Evolutionary conservation across 2,329 filamentous ascomycete species (phyloP).

Genomic region (Xenoacremonium recifei): DNA sequence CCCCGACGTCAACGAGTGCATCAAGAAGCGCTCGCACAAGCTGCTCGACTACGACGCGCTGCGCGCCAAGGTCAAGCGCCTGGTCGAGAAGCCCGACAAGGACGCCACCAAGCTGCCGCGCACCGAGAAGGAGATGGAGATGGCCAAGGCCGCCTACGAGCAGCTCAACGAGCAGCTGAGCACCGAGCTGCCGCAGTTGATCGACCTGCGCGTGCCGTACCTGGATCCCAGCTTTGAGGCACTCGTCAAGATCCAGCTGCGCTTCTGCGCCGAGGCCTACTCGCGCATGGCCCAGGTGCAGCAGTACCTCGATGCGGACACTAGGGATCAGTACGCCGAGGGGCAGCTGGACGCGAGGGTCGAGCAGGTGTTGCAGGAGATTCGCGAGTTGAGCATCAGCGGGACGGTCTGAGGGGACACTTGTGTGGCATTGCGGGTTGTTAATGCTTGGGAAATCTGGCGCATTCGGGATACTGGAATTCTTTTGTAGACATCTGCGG

Average conservation of each 20-base stretch:
- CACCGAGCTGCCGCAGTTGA: conserved; percentile 88
- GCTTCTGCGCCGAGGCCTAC: conserved; percentile 98
- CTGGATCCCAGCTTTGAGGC: conserved; percentile 97
- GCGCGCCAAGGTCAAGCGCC: conserved; percentile 92
- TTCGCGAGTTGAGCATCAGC: conserved; percentile 91
- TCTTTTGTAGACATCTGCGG: conserved; percentile 26
- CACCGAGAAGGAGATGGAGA: conserved; percentile 93
- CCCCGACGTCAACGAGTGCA: conserved; percentile 97
- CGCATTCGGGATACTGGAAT: conserved; percentile 23
- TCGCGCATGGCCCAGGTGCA: conserved; percentile 98
- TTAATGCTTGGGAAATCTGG: conserved; percentile 17
- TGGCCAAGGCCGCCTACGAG: conserved; percentile 91
- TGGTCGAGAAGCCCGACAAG: conserved; percentile 98
- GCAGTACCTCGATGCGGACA: conserved; percentile 95
- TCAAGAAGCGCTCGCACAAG: conserved; percentile 98
- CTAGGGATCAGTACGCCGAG: conserved; percentile 91
- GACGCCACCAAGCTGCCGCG: conserved; percentile 94
- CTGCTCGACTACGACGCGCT: conserved; percentile 97
- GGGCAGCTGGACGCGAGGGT: conserved; percentile 89
- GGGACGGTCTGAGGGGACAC: conserved; percentile 59
- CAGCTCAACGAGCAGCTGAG: conserved; percentile 96
- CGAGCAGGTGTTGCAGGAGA: conserved; percentile 95
- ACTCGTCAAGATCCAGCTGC: conserved; percentile 95
- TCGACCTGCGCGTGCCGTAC: conserved; percentile 95
- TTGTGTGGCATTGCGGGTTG: no score